These are phyloP conservation scores for Fusarium neocosmosporiellum DNA, from an alignment of 2,329 filamentous ascomycete genomes.

Conservation along the genomic window DNA sequence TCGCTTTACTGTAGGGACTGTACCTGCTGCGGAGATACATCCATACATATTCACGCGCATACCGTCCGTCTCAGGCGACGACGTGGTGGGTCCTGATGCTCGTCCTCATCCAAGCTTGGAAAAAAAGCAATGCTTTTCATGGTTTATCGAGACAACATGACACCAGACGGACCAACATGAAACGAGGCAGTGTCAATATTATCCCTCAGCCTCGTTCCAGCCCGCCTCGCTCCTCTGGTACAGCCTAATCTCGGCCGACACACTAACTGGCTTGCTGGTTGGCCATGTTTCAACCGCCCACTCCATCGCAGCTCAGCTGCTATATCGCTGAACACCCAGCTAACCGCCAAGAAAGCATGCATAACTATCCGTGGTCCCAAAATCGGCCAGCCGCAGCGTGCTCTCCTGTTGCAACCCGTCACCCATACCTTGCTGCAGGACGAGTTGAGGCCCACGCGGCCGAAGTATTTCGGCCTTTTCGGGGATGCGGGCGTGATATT, in stretches of 20 bases:
- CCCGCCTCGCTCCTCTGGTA: neutral
- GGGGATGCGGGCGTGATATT: neutral
- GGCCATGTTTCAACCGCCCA: conserved; percentile 2
- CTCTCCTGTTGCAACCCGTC: conserved; percentile 2
- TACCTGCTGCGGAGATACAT: conserved; percentile 2
- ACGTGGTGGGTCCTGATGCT: neutral
- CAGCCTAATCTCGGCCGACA: neutral
- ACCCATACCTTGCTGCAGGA: neutral
- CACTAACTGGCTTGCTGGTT: neutral
- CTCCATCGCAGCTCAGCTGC: neutral
- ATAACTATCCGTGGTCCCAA: neutral
- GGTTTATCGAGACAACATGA: conserved; percentile 13
- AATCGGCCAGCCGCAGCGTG: neutral
- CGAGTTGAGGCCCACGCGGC: conserved; percentile 3
- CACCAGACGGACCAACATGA: conserved; percentile 3
- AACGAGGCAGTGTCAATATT: conserved; percentile 5
- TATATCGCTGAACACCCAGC: neutral
- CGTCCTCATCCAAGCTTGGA: neutral
- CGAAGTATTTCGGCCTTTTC: conserved; percentile 8
- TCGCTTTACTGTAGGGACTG: neutral
- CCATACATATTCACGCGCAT: conserved; percentile 4
- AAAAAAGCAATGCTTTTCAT: conserved; percentile 1
- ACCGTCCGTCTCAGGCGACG: conserved; percentile 5
- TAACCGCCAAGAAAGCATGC: neutral
- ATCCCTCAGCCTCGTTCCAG: conserved; percentile 10